Conservation (phyloP, 805 yeast species). For the Myxozyma sirexii region DNA sequence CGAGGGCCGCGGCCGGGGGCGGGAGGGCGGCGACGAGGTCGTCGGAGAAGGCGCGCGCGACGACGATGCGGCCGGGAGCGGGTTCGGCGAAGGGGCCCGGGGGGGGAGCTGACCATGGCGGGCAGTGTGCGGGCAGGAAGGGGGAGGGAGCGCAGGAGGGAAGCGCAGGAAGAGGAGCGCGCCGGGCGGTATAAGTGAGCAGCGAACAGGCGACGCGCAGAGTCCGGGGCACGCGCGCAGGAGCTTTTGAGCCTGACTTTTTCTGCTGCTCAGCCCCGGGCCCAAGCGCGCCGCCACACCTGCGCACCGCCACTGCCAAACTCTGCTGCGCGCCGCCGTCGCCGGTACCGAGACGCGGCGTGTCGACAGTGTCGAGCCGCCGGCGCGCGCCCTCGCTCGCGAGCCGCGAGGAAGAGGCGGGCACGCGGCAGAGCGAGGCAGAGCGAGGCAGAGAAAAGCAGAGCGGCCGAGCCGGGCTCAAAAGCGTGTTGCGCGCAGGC, state of each 20-base stretch:
- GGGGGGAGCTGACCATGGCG: not conserved
- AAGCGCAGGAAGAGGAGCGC: not conserved
- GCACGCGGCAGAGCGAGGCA: too few relatives aligned
- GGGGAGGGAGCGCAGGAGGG: not conserved
- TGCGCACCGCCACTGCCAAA: constrained; percentile 7
- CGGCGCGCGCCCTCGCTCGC: not conserved
- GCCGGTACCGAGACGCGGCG: not conserved
- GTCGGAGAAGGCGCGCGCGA: constrained; percentile 12
- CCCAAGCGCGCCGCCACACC: constrained; percentile 11
- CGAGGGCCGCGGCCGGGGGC: not conserved
- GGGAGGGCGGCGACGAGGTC: constrained; percentile 1
- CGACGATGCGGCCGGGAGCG: not conserved
- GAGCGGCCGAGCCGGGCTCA: too few relatives aligned
- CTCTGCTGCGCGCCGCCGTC: not conserved
- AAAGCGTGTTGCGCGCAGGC: too few relatives aligned
- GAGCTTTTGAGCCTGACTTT: not conserved
- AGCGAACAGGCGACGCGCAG: not conserved
- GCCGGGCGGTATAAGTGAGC: not conserved
- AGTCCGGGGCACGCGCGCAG: constrained; percentile 13
- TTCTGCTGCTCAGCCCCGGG: constrained; percentile 5
- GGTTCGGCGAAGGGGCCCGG: not conserved
- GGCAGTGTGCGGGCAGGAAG: not conserved
- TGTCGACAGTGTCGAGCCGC: not conserved
- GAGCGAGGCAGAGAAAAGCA: too few relatives aligned
- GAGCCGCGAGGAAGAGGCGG: too few relatives aligned